Conservation (phyloP, 1,139 yeast genomes). For the Martiniozyma asiatica region DNA sequence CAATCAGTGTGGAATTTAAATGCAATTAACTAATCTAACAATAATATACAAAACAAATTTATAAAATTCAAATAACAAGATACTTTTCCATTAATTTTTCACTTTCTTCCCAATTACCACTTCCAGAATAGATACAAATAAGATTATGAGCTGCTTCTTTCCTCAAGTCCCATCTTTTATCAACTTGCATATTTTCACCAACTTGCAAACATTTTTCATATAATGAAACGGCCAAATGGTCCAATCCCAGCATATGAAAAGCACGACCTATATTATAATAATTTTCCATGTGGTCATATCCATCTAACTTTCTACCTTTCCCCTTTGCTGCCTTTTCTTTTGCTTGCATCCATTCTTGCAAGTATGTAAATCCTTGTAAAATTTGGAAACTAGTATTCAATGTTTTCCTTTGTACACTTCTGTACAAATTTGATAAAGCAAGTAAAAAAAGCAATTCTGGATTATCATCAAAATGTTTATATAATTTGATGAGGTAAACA, state of each 20-base stretch:
- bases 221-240: constrained; percentile 57
- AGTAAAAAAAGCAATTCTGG: constrained; percentile 67
- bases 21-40: too few species aligned
- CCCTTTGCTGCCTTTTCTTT: constrained; percentile 21
- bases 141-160: constrained; percentile 81
- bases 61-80: constrained; percentile 13
- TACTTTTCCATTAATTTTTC: constrained; percentile 51
- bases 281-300: constrained; percentile 61
- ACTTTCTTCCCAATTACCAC: constrained; percentile 63
- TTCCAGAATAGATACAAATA: constrained; percentile 57
- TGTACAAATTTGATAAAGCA: constrained; percentile 76
- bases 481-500: constrained; percentile 53
- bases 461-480: constrained; percentile 52
- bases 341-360: constrained; percentile 56
- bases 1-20: too few species aligned
- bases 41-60: not conserved
- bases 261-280: constrained; percentile 75
- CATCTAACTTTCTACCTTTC: too few species aligned
- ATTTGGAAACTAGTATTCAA: constrained; percentile 78
- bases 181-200: constrained; percentile 22
- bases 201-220: constrained; percentile 52
- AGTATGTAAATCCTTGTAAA: constrained; percentile 71
- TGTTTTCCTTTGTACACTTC: constrained; percentile 86
- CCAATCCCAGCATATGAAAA: constrained; percentile 72
- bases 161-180: constrained; percentile 38